A percentile compares a stretch with the other conserved stretches of the same genome.
phyloP scores from a whole-genome alignment of 2,329 filamentous ascomycete species.

The Ambrosiella xylebori region DNA sequence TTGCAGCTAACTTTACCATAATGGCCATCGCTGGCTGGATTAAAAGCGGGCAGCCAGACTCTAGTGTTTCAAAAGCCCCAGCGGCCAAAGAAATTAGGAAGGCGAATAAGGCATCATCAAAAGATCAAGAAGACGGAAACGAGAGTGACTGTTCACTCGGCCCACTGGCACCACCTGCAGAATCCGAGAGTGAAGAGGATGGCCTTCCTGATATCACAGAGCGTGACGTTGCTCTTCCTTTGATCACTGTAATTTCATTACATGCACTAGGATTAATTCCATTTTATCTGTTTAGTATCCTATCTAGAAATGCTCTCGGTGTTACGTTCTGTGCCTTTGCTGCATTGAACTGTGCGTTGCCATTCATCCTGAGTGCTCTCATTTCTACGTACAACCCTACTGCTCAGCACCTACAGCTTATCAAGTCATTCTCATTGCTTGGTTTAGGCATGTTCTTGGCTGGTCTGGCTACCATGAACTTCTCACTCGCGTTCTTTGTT shows the following conservation, averaged over 20 bases:
- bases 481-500: constrained; percentile 72
- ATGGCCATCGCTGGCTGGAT: constrained; percentile 93
- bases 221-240: constrained; percentile 53
- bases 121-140: constrained; percentile 12
- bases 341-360: constrained; percentile 36
- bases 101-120: constrained; percentile 13
- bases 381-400: constrained; percentile 37
- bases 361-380: constrained; percentile 36
- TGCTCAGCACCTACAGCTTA: constrained; percentile 54
- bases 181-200: not conserved
- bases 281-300: constrained; percentile 70
- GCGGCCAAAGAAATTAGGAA: not conserved
- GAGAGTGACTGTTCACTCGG: constrained; percentile 2
- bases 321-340: constrained; percentile 42
- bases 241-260: constrained; percentile 52
- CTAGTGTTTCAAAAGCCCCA: not conserved
- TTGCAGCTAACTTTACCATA: constrained; percentile 88
- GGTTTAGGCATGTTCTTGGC: constrained; percentile 82
- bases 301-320: constrained; percentile 45
- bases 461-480: constrained; percentile 87
- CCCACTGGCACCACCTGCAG: not conserved
- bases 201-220: constrained; percentile 25
- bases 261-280: constrained; percentile 69
- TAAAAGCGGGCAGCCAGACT: constrained; percentile 46
- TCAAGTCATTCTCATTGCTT: constrained; percentile 84